Conservation (phyloP, 441 rosid species). For the Pelargonium cotyledonis region DNA sequence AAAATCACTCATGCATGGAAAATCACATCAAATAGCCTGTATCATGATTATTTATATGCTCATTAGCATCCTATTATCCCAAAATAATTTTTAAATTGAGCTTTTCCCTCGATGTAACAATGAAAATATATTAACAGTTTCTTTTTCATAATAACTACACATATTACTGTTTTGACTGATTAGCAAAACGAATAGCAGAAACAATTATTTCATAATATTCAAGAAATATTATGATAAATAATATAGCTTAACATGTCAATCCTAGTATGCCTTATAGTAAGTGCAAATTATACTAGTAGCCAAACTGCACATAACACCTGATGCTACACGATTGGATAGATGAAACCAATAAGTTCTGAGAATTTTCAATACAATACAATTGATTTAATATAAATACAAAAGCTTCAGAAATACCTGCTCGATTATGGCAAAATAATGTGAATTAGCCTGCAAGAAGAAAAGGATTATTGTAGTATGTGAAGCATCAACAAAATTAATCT, state of each 20-base stretch:
- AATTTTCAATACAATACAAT: slow-evolving; percentile 15
- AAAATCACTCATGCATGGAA: no score
- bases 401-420: slow-evolving; percentile 64
- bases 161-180: not conserved
- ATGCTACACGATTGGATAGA: not conserved
- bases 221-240: not conserved
- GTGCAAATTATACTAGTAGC: not conserved
- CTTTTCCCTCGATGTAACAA: not conserved
- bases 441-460: slow-evolving; percentile 75
- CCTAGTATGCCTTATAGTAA: not conserved
- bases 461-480: slow-evolving; percentile 16
- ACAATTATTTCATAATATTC: not conserved
- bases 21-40: no score
- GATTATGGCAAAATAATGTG: slow-evolving; percentile 88
- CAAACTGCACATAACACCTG: not conserved
- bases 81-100: no score
- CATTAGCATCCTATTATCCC: not conserved
- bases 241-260: not conserved
- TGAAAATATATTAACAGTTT: not conserved
- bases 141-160: not conserved
- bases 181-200: not conserved
- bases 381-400: not conserved
- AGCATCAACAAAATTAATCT: slow-evolving; percentile 8
- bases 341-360: slow-evolving; percentile 11
- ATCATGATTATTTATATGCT: no score